A percentile compares a stretch with the other conserved stretches of the same genome.
Conservation (phyloP, 805 yeast species). For the Metschnikowia bowlesiae region DNA sequence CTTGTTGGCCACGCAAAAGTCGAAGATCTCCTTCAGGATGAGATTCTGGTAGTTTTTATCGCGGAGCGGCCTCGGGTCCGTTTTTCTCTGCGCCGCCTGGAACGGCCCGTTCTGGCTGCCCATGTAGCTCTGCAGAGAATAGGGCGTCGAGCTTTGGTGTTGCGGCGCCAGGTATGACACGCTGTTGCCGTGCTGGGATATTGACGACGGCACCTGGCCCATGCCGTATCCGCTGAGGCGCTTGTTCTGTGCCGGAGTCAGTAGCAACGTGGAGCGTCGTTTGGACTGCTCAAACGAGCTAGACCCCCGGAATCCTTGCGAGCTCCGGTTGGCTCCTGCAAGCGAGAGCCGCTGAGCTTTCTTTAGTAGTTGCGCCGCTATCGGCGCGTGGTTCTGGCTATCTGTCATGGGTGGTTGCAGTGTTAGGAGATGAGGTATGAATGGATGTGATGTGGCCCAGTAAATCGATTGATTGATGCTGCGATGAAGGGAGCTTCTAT, state of each 20-base stretch:
- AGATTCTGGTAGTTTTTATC: slow-evolving; percentile 64
- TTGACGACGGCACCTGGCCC: background rate
- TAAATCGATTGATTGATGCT: too few species aligned
- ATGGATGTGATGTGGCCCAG: too few species aligned
- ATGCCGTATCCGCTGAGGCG: slow-evolving; percentile 11
- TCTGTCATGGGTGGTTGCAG: slow-evolving; percentile 5
- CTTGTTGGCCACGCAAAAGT: slow-evolving; percentile 56
- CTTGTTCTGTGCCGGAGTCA: slow-evolving; percentile 33
- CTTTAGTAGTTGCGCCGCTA: slow-evolving; percentile 13
- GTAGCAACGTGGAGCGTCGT: slow-evolving; percentile 26
- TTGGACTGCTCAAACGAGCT: slow-evolving; percentile 18
- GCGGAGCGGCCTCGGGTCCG: slow-evolving; percentile 74
- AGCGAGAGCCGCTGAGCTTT: slow-evolving; percentile 17
- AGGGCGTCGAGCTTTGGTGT: slow-evolving; percentile 5
- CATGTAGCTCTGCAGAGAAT: slow-evolving; percentile 6
- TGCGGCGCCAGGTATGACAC: background rate
- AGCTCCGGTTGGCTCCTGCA: slow-evolving; percentile 17
- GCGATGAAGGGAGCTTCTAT: too few species aligned
- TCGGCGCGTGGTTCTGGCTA: slow-evolving; percentile 11
- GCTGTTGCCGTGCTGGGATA: slow-evolving; percentile 3
- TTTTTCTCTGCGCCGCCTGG: background rate
- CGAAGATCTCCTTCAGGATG: slow-evolving; percentile 64
- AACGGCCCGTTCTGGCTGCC: background rate
- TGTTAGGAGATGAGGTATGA: too few species aligned
- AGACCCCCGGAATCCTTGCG: slow-evolving; percentile 18